A percentile compares a stretch with the other conserved stretches of the same genome.
phyloP scores from a whole-genome alignment of 192 early-diverging fungal species.

The Backusella tarrabulga region DNA sequence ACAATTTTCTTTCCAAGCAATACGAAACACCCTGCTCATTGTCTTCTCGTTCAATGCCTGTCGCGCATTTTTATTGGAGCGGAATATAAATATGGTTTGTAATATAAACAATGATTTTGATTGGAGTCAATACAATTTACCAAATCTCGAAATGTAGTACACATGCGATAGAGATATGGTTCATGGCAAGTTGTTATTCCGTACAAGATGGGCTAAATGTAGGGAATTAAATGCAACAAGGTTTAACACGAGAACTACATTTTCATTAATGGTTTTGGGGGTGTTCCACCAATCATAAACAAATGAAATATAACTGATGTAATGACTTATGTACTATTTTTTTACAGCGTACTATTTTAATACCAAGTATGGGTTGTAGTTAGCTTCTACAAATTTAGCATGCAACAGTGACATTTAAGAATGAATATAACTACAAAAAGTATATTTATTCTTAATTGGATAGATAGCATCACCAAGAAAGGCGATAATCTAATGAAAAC shows the following conservation, averaged over 20 bases:
- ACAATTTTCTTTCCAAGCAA: slow-evolving; percentile 85
- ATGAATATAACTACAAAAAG: background rate
- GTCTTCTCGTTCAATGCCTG: slow-evolving; percentile 70
- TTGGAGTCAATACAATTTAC: background rate
- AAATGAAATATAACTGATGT: background rate
- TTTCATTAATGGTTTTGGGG: background rate
- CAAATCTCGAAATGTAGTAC: background rate
- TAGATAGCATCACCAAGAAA: background rate
- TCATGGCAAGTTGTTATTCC: background rate
- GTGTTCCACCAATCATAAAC: background rate
- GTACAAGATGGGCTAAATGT: background rate
- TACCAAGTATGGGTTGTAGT: background rate
- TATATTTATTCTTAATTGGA: background rate
- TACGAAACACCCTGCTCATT: slow-evolving; percentile 95
- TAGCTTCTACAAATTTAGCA: background rate
- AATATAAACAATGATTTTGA: background rate
- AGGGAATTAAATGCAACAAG: background rate
- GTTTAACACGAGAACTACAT: background rate
- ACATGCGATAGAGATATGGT: background rate
- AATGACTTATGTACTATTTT: background rate
- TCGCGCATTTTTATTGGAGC: background rate
- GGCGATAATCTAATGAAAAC: background rate
- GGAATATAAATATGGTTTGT: background rate
- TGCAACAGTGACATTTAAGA: background rate
- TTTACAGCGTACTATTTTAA: background rate